Percentiles rank a stretch among this genome's conserved stretches.
Conservation (phyloP, 441 rosid genomes). For the California macrophylla region DNA sequence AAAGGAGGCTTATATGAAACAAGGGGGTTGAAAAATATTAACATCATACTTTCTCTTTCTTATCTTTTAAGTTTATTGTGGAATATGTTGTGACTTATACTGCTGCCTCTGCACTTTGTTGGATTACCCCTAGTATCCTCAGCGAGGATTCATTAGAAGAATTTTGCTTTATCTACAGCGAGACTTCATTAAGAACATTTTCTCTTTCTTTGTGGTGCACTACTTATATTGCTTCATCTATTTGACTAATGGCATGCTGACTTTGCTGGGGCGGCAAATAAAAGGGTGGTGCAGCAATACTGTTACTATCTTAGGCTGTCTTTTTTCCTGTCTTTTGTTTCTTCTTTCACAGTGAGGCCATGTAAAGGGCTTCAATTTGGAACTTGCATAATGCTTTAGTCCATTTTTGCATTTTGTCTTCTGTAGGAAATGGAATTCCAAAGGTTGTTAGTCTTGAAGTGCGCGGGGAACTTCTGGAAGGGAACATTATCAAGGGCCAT, state of each 20-base stretch:
- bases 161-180: not conserved
- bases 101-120: not conserved
- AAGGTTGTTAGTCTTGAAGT: slow-evolving; percentile 90
- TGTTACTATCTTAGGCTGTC: not conserved
- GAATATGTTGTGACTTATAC: not conserved
- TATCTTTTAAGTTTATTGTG: not conserved
- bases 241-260: not conserved
- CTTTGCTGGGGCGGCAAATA: not conserved
- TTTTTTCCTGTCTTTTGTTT: not conserved
- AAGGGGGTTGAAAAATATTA: not conserved
- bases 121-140: not conserved
- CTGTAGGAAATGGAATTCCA: slow-evolving; percentile 79
- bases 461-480: slow-evolving; percentile 77
- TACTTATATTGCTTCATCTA: not conserved
- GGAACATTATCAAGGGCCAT: slow-evolving; percentile 55
- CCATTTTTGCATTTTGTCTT: slow-evolving; percentile 18
- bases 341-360: not conserved
- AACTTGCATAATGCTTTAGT: slow-evolving; percentile 7
- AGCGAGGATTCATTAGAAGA: not conserved
- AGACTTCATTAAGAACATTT: not conserved
- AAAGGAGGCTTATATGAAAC: not conserved
- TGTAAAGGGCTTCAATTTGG: slow-evolving; percentile 1
- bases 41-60: not conserved
- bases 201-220: not conserved
- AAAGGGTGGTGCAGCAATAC: not conserved